Percentiles rank a stretch among this genome's conserved stretches.
phyloP scores from a whole-genome alignment of 176 grass and related monocot genomes.

The Bothriochloa decipiens region DNA sequence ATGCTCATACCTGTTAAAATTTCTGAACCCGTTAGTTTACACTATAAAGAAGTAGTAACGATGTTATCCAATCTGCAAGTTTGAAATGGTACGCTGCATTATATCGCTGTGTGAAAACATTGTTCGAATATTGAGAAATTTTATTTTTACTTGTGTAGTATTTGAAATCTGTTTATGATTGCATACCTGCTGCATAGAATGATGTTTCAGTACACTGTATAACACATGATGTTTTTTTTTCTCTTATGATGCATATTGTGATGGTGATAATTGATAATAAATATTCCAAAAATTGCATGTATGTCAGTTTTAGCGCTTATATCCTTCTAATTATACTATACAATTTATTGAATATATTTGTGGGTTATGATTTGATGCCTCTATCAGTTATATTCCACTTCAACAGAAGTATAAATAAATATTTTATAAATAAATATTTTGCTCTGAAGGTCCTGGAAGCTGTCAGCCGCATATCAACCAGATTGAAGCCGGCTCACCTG shows the following conservation, averaged over 20 bases:
- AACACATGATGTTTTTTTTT: slow-evolving; percentile 3
- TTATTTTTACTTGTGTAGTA: slow-evolving; percentile 3
- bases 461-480: slow-evolving; percentile 37
- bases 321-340: not conserved
- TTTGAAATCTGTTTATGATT: not conserved
- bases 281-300: not conserved
- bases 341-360: not conserved
- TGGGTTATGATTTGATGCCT: slow-evolving; percentile 26
- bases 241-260: slow-evolving; percentile 10
- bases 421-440: slow-evolving; percentile 9
- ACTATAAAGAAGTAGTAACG: not conserved
- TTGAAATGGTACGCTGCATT: not conserved
- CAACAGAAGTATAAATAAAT: not conserved
- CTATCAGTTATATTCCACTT: slow-evolving; percentile 22
- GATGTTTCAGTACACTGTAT: slow-evolving; percentile 7
- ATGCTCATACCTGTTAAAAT: not conserved
- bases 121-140: not conserved
- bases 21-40: slow-evolving; percentile 7
- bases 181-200: not conserved
- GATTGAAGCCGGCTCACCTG: slow-evolving; percentile 30
- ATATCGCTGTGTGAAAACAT: not conserved
- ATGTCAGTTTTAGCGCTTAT: not conserved
- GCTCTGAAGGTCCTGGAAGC: slow-evolving; percentile 41
- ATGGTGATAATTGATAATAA: slow-evolving; percentile 20
- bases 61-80: not conserved